A percentile compares a stretch with the other conserved stretches of the same genome.
These are phyloP conservation scores for Coniferiporia sulphurascens DNA, from an alignment of 1,284 basidiomycete species.

Conservation along the genomic window DNA sequence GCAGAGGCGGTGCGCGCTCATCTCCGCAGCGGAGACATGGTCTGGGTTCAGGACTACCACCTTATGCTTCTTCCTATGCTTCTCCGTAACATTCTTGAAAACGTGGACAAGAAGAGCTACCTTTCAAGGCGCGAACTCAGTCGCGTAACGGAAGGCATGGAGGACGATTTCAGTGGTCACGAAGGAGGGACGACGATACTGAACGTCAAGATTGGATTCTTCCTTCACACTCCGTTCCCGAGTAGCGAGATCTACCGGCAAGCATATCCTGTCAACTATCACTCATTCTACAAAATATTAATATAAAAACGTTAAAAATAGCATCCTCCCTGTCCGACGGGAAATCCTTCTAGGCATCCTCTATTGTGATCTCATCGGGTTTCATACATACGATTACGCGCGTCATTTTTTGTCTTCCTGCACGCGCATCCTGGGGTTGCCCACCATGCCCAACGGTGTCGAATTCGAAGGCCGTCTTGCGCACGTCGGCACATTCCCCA, in stretches of 20 bases:
- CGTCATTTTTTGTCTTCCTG: constrained; percentile 98
- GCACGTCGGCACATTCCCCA: constrained; percentile 97
- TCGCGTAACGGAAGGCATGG: constrained; percentile 74
- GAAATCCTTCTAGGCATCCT: constrained; percentile 95
- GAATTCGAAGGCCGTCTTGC: constrained; percentile 94
- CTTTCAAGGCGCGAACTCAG: constrained; percentile 66
- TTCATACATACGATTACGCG: constrained; percentile 99
- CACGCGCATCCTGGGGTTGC: constrained; percentile 92
- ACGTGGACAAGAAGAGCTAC: constrained; percentile 52
- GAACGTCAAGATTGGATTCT: constrained; percentile 92
- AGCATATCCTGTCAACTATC: constrained; percentile 25
- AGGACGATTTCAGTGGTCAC: constrained; percentile 45
- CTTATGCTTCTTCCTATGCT: constrained; percentile 97
- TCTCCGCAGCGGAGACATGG: constrained; percentile 83
- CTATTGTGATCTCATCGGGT: constrained; percentile 95
- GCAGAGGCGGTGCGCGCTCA: constrained; percentile 83
- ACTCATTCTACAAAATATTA: neutral
- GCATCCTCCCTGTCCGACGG: constrained; percentile 92
- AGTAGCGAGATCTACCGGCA: constrained; percentile 97
- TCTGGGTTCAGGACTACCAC: constrained; percentile 99
- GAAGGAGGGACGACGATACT: constrained; percentile 38
- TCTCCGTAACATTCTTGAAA: constrained; percentile 84
- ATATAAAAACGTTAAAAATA: constrained; percentile 28
- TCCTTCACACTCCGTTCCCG: constrained; percentile 98
- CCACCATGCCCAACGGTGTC: constrained; percentile 97